phyloP scores from a whole-genome alignment of 495 filamentous ascomycete genomes.

The Oleoguttula mirabilis region DNA sequence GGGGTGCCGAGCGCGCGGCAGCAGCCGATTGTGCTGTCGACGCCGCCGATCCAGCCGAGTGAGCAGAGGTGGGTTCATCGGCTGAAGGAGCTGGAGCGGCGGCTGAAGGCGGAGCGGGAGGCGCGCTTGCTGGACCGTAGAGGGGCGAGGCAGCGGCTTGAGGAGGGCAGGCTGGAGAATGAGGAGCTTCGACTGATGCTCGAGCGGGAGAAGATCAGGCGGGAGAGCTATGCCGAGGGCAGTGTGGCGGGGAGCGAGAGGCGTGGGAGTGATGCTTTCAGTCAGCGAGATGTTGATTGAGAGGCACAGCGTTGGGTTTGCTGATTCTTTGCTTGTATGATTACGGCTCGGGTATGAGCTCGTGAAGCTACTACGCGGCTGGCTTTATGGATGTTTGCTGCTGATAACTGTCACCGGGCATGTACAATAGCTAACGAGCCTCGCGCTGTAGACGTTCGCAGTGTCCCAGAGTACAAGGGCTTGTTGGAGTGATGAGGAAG shows the following conservation, averaged over 20 bases:
- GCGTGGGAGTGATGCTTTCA: not conserved
- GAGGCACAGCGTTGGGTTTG: too few relatives aligned
- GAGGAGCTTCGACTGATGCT: conserved; percentile 56
- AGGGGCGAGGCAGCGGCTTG: conserved; percentile 70
- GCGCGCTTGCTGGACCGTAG: conserved; percentile 71
- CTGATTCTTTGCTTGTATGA: too few relatives aligned
- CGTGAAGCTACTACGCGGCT: too few relatives aligned
- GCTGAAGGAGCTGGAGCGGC: conserved; percentile 72
- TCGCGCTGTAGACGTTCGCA: too few relatives aligned
- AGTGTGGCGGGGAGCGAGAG: conserved; percentile 8
- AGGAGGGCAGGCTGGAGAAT: conserved; percentile 71
- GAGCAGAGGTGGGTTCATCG: conserved; percentile 74
- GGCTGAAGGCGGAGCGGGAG: conserved; percentile 82
- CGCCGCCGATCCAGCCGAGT: conserved; percentile 29
- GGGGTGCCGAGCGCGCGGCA: conserved; percentile 13
- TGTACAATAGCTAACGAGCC: too few relatives aligned
- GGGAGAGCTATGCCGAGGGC: conserved; percentile 20
- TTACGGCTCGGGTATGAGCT: too few relatives aligned
- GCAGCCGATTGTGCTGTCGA: conserved; percentile 18
- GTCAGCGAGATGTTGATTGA: not conserved
- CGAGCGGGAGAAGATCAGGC: conserved; percentile 48
- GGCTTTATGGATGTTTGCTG: too few relatives aligned
- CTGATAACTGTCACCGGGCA: too few relatives aligned
- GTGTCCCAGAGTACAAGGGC: too few relatives aligned
- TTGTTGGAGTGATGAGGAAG: too few relatives aligned